Evolutionary conservation across 2,329 filamentous ascomycete species (phyloP).

Genomic region (Ascochyta clinopodiicola): DNA sequence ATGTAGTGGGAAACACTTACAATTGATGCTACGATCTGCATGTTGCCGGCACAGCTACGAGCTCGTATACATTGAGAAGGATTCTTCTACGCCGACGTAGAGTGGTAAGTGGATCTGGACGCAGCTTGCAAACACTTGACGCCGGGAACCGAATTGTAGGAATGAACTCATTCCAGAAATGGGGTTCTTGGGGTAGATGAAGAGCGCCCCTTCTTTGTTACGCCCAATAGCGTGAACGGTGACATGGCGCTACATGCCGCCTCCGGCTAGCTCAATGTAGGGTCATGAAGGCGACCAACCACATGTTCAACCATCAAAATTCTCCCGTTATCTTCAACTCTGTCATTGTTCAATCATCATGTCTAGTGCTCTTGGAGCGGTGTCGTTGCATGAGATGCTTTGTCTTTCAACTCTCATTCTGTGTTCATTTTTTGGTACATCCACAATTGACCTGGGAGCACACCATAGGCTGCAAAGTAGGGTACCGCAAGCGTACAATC

Average conservation of each 20-base stretch:
- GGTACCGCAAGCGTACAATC: background rate
- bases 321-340: background rate
- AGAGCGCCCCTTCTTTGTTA: constrained; percentile 1
- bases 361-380: background rate
- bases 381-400: background rate
- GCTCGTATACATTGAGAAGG: background rate
- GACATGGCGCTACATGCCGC: constrained; percentile 9
- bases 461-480: background rate
- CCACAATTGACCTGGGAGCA: background rate
- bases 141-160: background rate
- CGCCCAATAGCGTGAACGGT: background rate
- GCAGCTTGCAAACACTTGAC: background rate
- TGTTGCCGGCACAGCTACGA: constrained; percentile 3
- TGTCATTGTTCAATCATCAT: background rate
- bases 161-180: background rate
- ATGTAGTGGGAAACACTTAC: background rate
- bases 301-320: background rate
- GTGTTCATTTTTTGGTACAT: background rate
- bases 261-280: constrained; percentile 5
- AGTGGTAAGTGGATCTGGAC: background rate
- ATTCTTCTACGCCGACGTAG: background rate
- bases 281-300: background rate
- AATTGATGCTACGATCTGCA: constrained; percentile 18
- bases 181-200: background rate
- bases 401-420: background rate